A percentile compares a stretch with the other conserved stretches of the same genome.
Conservation (phyloP, 495 filamentous ascomycete genomes). For the Aspergillus taichungensis region DNA sequence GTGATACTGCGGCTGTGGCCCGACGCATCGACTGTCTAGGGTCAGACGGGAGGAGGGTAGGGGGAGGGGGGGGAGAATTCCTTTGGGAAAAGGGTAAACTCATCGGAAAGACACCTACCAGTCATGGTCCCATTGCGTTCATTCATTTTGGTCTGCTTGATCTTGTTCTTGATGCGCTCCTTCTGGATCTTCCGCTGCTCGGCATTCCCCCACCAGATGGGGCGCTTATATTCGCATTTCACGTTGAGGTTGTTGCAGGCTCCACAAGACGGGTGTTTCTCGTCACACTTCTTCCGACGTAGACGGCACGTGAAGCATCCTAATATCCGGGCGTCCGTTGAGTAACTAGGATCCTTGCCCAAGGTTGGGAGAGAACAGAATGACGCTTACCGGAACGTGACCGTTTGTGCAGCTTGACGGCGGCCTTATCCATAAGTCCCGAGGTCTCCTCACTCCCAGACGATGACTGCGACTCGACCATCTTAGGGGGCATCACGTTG, state of each 20-base stretch:
- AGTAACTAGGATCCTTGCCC: background rate
- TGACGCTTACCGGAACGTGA: constrained; percentile 76
- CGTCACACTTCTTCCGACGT: constrained; percentile 96
- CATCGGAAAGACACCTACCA: constrained; percentile 11
- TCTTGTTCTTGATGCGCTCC: constrained; percentile 91
- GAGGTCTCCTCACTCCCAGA: constrained; percentile 11
- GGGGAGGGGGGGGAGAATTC: background rate
- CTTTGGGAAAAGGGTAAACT: no score
- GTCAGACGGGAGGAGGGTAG: background rate
- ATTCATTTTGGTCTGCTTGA: constrained; percentile 88
- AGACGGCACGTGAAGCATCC: constrained; percentile 97
- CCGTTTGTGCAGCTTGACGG: constrained; percentile 79
- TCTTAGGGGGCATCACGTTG: constrained; percentile 5
- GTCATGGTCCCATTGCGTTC: constrained; percentile 59
- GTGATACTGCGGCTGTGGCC: constrained; percentile 12
- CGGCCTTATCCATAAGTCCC: constrained; percentile 43
- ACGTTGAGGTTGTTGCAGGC: constrained; percentile 85
- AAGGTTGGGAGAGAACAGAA: background rate
- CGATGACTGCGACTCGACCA: constrained; percentile 8
- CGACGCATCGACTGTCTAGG: constrained; percentile 8
- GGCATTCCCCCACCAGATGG: constrained; percentile 92
- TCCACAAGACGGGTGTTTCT: constrained; percentile 74
- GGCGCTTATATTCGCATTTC: constrained; percentile 89
- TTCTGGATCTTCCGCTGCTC: constrained; percentile 80
- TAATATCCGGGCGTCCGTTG: constrained; percentile 20